These are phyloP conservation scores for Hanseniaspora hatyaiensis DNA, from an alignment of 805 yeast species.

Conservation along the genomic window DNA sequence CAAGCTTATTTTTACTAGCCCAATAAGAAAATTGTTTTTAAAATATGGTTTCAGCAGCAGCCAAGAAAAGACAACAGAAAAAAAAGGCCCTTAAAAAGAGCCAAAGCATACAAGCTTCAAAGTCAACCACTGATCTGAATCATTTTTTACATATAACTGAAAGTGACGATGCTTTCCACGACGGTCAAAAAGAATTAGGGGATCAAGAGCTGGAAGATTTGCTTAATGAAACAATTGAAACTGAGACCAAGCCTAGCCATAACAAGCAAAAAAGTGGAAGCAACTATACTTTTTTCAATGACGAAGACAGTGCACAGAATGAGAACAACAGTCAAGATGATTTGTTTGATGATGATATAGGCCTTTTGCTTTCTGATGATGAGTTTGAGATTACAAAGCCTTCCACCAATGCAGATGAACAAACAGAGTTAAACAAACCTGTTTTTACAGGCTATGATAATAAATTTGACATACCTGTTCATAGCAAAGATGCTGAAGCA, in stretches of 20 bases:
- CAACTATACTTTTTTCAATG: constrained; percentile 6
- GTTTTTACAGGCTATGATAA: no score
- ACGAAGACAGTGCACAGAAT: constrained; percentile 21
- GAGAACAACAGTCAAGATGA: constrained; percentile 13
- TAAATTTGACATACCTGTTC: no score
- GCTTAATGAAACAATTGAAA: background rate
- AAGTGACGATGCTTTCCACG: no score
- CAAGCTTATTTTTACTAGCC: no score
- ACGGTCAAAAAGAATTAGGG: background rate
- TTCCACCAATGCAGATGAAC: no score
- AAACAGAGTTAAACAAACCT: no score
- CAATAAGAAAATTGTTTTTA: no score
- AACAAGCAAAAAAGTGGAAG: constrained; percentile 2
- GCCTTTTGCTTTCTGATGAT: background rate
- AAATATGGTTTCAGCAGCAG: constrained; percentile 27
- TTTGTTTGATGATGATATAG: constrained; percentile 12
- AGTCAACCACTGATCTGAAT: constrained; percentile 4
- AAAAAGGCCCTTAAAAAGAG: constrained; percentile 29
- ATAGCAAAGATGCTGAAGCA: background rate
- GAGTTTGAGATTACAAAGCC: background rate
- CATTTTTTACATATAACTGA: background rate
- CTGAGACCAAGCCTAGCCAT: background rate
- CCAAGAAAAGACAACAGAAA: constrained; percentile 27
- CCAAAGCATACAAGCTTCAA: constrained; percentile 25
- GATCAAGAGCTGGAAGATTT: constrained; percentile 10